These are phyloP conservation scores for Microdochium bolleyi DNA, from an alignment of 2,329 filamentous ascomycete species.

Conservation along the genomic window DNA sequence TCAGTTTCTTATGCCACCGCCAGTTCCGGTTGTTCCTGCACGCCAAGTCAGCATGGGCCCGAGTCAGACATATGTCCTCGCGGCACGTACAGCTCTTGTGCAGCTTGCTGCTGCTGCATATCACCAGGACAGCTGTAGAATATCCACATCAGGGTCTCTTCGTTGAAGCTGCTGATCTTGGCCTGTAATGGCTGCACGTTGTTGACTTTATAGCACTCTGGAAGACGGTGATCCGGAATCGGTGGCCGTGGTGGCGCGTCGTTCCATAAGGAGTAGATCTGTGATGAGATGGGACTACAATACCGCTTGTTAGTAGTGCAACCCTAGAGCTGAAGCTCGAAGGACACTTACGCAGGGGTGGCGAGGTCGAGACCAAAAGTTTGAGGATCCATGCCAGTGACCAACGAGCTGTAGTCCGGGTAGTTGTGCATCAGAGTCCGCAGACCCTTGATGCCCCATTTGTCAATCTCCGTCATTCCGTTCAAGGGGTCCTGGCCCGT, in stretches of 20 bases:
- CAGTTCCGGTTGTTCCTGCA: conserved; percentile 54
- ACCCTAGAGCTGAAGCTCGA: background rate
- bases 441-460: conserved; percentile 58
- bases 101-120: conserved; percentile 55
- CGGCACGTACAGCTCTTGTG: conserved; percentile 48
- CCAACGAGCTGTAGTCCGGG: conserved; percentile 53
- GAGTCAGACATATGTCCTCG: background rate
- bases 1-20: conserved; percentile 61
- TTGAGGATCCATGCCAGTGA: conserved; percentile 51
- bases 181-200: conserved; percentile 59
- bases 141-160: conserved; percentile 62
- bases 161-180: conserved; percentile 60
- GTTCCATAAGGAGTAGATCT: conserved; percentile 55
- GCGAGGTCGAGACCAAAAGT: conserved; percentile 50
- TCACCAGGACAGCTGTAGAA: conserved; percentile 61
- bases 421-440: conserved; percentile 56
- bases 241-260: conserved; percentile 50
- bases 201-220: conserved; percentile 59
- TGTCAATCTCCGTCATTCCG: conserved; percentile 55
- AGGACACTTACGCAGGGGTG: conserved; percentile 44
- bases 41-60: background rate
- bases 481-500: conserved; percentile 49
- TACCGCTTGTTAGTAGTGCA: conserved; percentile 5
- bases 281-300: conserved; percentile 44
- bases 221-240: conserved; percentile 48